phyloP scores from a whole-genome alignment of 2,329 filamentous ascomycete genomes.

The Botrytis deweyae region DNA sequence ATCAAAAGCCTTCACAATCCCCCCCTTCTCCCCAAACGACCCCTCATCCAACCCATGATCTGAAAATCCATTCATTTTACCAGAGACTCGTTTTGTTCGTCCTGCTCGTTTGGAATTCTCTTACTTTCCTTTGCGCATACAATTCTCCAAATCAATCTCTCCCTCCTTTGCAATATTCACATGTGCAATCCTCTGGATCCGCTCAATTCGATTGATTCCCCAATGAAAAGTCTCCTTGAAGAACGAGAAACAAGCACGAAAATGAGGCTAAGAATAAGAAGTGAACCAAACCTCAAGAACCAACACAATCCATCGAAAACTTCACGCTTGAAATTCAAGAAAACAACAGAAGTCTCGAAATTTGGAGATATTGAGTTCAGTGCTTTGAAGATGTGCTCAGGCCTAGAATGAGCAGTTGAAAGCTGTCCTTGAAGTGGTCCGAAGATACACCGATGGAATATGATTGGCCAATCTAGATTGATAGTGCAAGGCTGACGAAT shows the following conservation, averaged over 20 bases:
- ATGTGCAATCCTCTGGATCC: not conserved
- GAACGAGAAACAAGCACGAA: slow-evolving; percentile 1
- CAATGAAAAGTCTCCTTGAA: not conserved
- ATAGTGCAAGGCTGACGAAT: slow-evolving; percentile 10
- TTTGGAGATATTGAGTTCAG: not conserved
- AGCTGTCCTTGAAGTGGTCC: slow-evolving; percentile 6
- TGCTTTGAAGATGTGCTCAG: slow-evolving; percentile 10
- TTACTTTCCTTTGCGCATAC: not conserved
- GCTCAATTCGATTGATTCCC: not conserved
- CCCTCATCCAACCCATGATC: slow-evolving; percentile 72
- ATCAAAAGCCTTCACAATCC: slow-evolving; percentile 84
- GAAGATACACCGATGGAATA: not conserved
- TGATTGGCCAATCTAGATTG: not conserved
- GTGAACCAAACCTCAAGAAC: not conserved
- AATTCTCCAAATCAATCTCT: not conserved
- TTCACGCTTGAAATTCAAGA: not conserved
- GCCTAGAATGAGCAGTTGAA: slow-evolving; percentile 14
- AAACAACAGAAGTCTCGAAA: not conserved
- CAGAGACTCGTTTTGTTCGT: not conserved
- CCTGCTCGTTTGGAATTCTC: not conserved
- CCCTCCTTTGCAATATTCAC: not conserved
- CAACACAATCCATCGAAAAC: not conserved
- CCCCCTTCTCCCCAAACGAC: slow-evolving; percentile 71
- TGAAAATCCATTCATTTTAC: slow-evolving; percentile 71
- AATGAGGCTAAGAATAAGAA: not conserved